Evolutionary conservation across 1,284 basidiomycete species (phyloP).

Genomic region (Boletus smithii): DNA sequence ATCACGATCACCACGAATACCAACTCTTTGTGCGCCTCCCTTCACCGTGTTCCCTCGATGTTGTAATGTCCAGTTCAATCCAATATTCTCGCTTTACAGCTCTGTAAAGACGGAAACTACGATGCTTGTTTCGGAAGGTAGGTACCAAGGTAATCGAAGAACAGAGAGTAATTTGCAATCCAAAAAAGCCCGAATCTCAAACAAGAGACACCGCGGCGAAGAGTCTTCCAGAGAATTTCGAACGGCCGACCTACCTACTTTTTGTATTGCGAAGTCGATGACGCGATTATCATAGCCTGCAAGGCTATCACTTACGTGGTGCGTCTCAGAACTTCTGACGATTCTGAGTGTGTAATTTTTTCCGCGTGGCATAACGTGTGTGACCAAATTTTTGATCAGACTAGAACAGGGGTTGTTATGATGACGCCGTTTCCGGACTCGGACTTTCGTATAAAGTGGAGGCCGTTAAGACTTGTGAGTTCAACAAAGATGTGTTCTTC

Average conservation of each 20-base stretch:
- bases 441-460: conserved; percentile 22
- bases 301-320: conserved; percentile 32
- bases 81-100: conserved; percentile 7
- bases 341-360: conserved; percentile 15
- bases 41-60: conserved; percentile 5
- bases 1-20: conserved; percentile 17
- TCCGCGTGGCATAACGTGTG: conserved; percentile 7
- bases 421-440: conserved; percentile 7
- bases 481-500: conserved; percentile 15
- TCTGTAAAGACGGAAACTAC: conserved; percentile 11
- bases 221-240: conserved; percentile 9
- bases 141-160: conserved; percentile 23
- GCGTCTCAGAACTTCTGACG: conserved; percentile 10
- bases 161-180: conserved; percentile 22
- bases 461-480: not conserved
- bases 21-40: conserved; percentile 8
- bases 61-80: conserved; percentile 25
- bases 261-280: conserved; percentile 15
- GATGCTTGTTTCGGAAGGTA: conserved; percentile 17
- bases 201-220: conserved; percentile 33
- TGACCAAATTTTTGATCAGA: conserved; percentile 3
- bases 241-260: conserved; percentile 5
- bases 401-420: conserved; percentile 17
- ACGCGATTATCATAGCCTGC: conserved; percentile 21
- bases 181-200: conserved; percentile 14